Base-by-base conservation (phyloP, 331 rosid species). In the Stylosanthes scabra region DNA sequence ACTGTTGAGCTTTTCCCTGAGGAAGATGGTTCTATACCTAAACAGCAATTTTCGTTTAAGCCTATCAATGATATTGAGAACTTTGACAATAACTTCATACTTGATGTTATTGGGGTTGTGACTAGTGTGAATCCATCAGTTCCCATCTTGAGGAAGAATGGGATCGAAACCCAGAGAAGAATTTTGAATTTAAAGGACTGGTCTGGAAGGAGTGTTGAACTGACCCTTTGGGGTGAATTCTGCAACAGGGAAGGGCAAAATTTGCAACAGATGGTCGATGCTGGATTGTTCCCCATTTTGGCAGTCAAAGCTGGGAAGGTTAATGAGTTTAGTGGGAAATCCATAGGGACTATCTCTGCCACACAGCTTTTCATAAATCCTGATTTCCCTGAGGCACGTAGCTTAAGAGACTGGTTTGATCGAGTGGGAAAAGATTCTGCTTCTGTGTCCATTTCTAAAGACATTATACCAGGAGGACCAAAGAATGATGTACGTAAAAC, bases 291-390 rank as follows among this genome's bases (percentile, higher is more conserved):
- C 73, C 97, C 97, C 9, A 82, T 92, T 82, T 74, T 95, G 75
- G 99, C 97, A 44, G 93, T 95, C 69, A 95, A 95, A 81, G 82
- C 97, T 45, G 99, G 97, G 81, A 95, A 90, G 86, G 89, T 92
- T 11, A 92, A 75, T 61, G 94, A 92, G 72, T 90, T 92, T 56
- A 90, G 83, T 68, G 98, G 98, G 65, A 92, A 92, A 66, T 88
- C 98, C 7, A 51, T 95, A n/a, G 96, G 98, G 60, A 78, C 96
- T 52, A 92, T 90, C 75, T 91, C 91, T 75, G 37, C 92, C 10
- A 82, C 96, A 10, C 95, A 88, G 79, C 90, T 92, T 34, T 90
- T 89, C 71, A 82, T 89, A 76, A 83, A 92, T 76, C 97, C 93
- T 28, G 93, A 89, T 74, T 77, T 83, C 37, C 77, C 82, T 1